Evolutionary conservation across 495 filamentous ascomycete genomes (phyloP).

Genomic region (Penicillium simplicissimum): DNA sequence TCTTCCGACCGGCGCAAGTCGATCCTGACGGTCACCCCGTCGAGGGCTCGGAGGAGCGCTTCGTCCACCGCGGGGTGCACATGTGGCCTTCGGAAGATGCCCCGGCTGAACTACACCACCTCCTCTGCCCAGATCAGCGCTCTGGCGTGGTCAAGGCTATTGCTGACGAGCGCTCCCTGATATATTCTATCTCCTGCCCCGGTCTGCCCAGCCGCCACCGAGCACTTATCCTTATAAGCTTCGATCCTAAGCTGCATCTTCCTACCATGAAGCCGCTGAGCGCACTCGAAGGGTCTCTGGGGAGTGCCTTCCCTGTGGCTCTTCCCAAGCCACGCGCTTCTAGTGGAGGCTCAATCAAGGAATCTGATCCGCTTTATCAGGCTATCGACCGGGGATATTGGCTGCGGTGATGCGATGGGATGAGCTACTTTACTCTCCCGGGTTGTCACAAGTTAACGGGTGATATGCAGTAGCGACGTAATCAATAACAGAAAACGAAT

Average conservation of each 20-base stretch:
- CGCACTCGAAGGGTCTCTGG: conserved; percentile 10
- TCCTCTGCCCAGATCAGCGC: conserved; percentile 58
- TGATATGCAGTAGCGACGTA: not conserved
- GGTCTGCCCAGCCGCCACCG: conserved; percentile 40
- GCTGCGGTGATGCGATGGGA: conserved; percentile 27
- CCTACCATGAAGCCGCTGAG: conserved; percentile 23
- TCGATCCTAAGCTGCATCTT: conserved; percentile 57
- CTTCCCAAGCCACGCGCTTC: not conserved
- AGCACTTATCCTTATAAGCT: conserved; percentile 61
- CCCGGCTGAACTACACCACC: conserved; percentile 45
- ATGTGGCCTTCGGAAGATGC: conserved; percentile 62
- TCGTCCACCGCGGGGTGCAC: conserved; percentile 48
- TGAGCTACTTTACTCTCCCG: not conserved
- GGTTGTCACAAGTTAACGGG: not conserved
- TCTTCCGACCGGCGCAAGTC: conserved; percentile 37
- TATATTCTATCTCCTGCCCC: conserved; percentile 56
- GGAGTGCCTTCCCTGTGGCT: conserved; percentile 9
- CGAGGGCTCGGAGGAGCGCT: conserved; percentile 46
- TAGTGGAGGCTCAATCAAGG: conserved; percentile 31
- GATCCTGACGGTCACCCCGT: conserved; percentile 27
- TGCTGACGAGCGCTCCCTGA: conserved; percentile 61
- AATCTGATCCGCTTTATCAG: conserved; percentile 38
- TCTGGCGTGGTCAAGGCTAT: conserved; percentile 50
- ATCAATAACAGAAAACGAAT: not conserved
- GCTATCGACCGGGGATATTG: conserved; percentile 41